A percentile compares a stretch with the other conserved stretches of the same genome.
Evolutionary conservation across 1,284 basidiomycete species (phyloP).

Genomic region (Sporisorium graminicola): DNA sequence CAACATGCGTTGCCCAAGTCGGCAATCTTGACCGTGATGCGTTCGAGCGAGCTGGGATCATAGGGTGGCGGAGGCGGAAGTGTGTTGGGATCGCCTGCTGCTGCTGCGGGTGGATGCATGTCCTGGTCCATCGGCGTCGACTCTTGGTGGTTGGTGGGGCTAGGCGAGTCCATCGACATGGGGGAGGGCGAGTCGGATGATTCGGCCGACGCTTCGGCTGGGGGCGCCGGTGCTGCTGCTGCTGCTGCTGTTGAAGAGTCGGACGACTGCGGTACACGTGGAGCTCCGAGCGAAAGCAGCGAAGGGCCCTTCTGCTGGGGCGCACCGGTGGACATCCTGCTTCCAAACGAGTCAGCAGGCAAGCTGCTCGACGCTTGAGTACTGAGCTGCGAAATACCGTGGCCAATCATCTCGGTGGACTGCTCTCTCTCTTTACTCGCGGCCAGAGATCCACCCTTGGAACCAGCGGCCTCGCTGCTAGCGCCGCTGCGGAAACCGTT

Average conservation of each 20-base stretch:
- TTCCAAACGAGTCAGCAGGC: slow-evolving; percentile 72
- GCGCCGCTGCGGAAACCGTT: slow-evolving; percentile 51
- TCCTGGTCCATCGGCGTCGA: slow-evolving; percentile 43
- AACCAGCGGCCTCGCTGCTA: slow-evolving; percentile 50
- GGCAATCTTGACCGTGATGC: slow-evolving; percentile 98
- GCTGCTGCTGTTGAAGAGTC: not conserved
- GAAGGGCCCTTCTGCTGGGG: slow-evolving; percentile 77
- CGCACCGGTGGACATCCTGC: slow-evolving; percentile 72
- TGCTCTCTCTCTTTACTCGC: slow-evolving; percentile 68
- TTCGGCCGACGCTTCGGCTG: slow-evolving; percentile 54
- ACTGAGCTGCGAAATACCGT: slow-evolving; percentile 78
- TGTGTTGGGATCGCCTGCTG: slow-evolving; percentile 74
- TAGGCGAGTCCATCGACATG: slow-evolving; percentile 54
- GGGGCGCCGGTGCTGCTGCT: slow-evolving; percentile 14
- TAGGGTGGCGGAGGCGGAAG: slow-evolving; percentile 74
- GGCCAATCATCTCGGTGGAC: slow-evolving; percentile 74
- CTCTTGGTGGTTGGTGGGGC: slow-evolving; percentile 23
- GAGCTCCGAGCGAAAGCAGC: slow-evolving; percentile 77
- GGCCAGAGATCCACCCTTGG: slow-evolving; percentile 48
- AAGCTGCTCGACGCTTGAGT: slow-evolving; percentile 72
- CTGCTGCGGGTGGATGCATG: slow-evolving; percentile 70
- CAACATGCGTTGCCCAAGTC: slow-evolving; percentile 95
- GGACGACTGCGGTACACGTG: slow-evolving; percentile 29
- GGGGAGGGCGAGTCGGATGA: slow-evolving; percentile 49
- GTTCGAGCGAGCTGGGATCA: slow-evolving; percentile 77